These are phyloP conservation scores for Candida michaelii DNA, from an alignment of 805 yeast genomes.

Conservation along the genomic window DNA sequence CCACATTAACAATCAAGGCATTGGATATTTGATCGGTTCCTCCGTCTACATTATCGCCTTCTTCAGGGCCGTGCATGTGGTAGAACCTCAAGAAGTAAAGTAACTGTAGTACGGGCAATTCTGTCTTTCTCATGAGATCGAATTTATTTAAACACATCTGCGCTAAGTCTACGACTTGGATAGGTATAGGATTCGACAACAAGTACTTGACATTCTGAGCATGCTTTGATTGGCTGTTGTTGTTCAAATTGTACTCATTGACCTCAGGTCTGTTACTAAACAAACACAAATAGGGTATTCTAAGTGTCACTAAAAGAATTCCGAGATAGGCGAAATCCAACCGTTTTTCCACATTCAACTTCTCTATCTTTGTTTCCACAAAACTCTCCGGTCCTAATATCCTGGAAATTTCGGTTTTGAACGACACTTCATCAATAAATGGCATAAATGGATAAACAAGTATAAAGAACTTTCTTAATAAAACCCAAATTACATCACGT, in stretches of 20 bases:
- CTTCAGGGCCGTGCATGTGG: slow-evolving; percentile 50
- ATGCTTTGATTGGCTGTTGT: slow-evolving; percentile 20
- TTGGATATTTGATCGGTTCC: slow-evolving; percentile 56
- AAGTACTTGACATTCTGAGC: slow-evolving; percentile 27
- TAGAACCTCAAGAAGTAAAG: slow-evolving; percentile 53
- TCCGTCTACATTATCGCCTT: slow-evolving; percentile 61
- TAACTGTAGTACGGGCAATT: slow-evolving; percentile 53
- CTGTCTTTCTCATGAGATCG: slow-evolving; percentile 36
- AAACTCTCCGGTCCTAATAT: slow-evolving; percentile 43
- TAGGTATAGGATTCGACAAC: slow-evolving; percentile 30
- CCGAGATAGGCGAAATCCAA: slow-evolving; percentile 38
- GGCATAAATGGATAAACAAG: slow-evolving; percentile 66
- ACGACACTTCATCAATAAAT: slow-evolving; percentile 57
- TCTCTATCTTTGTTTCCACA: slow-evolving; percentile 20
- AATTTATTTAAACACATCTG: slow-evolving; percentile 38
- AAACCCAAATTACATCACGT: slow-evolving; percentile 52
- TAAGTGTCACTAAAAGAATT: slow-evolving; percentile 30
- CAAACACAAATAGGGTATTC: slow-evolving; percentile 36
- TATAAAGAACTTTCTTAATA: slow-evolving; percentile 59
- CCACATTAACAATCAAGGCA: slow-evolving; percentile 64
- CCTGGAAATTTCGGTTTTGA: slow-evolving; percentile 41
- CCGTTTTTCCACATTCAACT: slow-evolving; percentile 28
- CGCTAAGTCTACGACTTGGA: slow-evolving; percentile 32
- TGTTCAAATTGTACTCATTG: slow-evolving; percentile 29
- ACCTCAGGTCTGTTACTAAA: slow-evolving; percentile 34